A percentile compares a stretch with the other conserved stretches of the same genome.
Conservation (phyloP, 768 basidiomycete species). For the Aureoboletus auriporus region DNA sequence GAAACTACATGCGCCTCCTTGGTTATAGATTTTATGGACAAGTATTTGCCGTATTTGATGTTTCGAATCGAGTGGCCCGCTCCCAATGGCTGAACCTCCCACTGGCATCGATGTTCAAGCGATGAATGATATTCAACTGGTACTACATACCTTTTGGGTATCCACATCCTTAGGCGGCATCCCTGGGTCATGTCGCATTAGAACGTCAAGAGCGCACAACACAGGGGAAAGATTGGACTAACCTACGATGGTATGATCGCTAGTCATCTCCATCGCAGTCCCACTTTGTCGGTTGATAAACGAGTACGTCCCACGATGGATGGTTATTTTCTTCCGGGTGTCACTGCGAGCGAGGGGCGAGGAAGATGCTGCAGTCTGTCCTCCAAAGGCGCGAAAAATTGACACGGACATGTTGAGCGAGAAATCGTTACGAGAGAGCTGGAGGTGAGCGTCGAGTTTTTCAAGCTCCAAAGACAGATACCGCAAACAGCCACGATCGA, state of each 20-base stretch:
- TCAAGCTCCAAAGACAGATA: slow-evolving; percentile 5
- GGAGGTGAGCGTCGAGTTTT: slow-evolving; percentile 2
- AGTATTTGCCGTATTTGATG: slow-evolving; percentile 29
- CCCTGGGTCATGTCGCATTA: slow-evolving; percentile 12
- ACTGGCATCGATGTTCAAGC: slow-evolving; percentile 11
- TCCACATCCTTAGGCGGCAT: slow-evolving; percentile 29
- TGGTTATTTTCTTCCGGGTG: slow-evolving; percentile 19
- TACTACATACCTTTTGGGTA: slow-evolving; percentile 21
- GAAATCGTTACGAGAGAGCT: background rate
- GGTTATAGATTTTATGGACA: slow-evolving; percentile 23
- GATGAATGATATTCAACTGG: background rate
- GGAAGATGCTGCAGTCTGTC: slow-evolving; percentile 1
- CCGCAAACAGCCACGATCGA: slow-evolving; percentile 11
- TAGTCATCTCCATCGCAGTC: slow-evolving; percentile 28
- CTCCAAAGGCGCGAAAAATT: slow-evolving; percentile 19
- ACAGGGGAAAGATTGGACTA: background rate
- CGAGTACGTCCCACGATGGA: slow-evolving; percentile 29
- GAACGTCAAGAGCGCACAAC: background rate
- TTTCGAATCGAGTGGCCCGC: slow-evolving; percentile 30
- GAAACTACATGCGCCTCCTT: slow-evolving; percentile 21
- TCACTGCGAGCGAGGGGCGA: slow-evolving; percentile 10
- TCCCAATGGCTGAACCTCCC: slow-evolving; percentile 27
- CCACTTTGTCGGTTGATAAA: slow-evolving; percentile 31
- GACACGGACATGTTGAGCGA: slow-evolving; percentile 17
- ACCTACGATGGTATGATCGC: slow-evolving; percentile 23